Evolutionary conservation across 129 eudicot genomes (phyloP).

Genomic region (Centella asiatica): DNA sequence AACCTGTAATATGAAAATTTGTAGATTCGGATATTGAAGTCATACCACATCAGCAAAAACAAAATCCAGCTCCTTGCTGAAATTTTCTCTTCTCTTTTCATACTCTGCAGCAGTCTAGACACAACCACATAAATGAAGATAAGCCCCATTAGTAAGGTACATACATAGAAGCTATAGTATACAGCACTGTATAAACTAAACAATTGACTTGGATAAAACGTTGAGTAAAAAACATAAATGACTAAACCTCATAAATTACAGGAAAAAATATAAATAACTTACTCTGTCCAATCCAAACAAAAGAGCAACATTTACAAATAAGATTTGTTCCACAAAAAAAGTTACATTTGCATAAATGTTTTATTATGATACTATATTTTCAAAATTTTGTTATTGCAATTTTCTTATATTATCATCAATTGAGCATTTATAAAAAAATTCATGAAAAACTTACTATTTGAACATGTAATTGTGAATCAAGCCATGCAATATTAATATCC

Average conservation of each 20-base stretch:
- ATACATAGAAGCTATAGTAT: neutral
- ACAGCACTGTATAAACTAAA: neutral
- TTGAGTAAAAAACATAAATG: neutral
- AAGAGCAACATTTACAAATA: neutral
- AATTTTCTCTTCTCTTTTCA: conserved; percentile 74
- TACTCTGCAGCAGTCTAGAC: conserved; percentile 85
- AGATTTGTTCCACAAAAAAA: too few relatives aligned
- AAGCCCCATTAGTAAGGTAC: neutral
- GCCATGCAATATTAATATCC: neutral
- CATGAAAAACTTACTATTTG: too few relatives aligned
- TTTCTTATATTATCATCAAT: too few relatives aligned
- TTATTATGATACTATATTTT: too few relatives aligned
- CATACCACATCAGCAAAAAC: conserved; percentile 98
- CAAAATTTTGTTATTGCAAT: too few relatives aligned
- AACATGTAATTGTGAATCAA: neutral
- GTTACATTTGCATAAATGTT: too few relatives aligned
- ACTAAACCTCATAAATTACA: too few relatives aligned
- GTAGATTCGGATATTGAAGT: neutral
- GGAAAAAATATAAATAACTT: neutral
- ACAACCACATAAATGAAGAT: conserved; percentile 7
- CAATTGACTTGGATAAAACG: neutral
- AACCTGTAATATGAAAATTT: neutral
- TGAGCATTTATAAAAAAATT: too few relatives aligned
- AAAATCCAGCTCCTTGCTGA: conserved; percentile 84
- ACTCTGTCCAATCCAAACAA: neutral